phyloP scores from a whole-genome alignment of 2,329 filamentous ascomycete species.

The Talaromyces sp. region DNA sequence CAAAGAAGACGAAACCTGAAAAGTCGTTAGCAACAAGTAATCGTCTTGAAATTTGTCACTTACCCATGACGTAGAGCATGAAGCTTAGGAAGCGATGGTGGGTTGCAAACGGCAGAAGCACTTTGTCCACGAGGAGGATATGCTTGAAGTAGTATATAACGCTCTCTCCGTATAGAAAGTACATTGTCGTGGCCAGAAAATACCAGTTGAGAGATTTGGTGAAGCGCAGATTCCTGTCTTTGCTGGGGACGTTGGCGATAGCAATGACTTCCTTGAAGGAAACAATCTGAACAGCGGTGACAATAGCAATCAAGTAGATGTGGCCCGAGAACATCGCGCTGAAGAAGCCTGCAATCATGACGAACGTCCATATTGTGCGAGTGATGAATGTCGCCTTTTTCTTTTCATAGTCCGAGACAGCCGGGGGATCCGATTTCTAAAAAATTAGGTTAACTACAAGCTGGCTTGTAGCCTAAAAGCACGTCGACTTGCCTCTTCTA shows the following conservation, averaged over 20 bases:
- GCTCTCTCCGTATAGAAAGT: constrained; percentile 96
- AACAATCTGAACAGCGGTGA: constrained; percentile 90
- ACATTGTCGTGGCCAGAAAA: constrained; percentile 98
- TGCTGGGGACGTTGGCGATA: constrained; percentile 89
- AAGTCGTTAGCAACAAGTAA: constrained; percentile 4
- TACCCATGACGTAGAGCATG: constrained; percentile 94
- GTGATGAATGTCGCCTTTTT: constrained; percentile 98
- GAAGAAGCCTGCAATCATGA: constrained; percentile 96
- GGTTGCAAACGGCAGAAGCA: constrained; percentile 86
- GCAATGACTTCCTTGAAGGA: constrained; percentile 99
- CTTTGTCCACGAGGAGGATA: constrained; percentile 88
- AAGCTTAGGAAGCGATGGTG: constrained; percentile 99
- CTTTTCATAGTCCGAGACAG: constrained; percentile 80
- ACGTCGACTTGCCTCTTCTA: constrained; percentile 26
- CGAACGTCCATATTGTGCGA: constrained; percentile 92
- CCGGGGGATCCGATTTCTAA: constrained; percentile 33
- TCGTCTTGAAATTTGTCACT: constrained; percentile 25
- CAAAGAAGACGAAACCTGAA: constrained; percentile 94
- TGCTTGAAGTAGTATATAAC: constrained; percentile 99
- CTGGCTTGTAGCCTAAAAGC: neutral
- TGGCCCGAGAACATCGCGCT: constrained; percentile 88
- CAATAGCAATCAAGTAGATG: constrained; percentile 91
- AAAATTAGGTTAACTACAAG: constrained; percentile 1
- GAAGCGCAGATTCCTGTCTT: constrained; percentile 82
- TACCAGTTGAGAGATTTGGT: constrained; percentile 99